These are phyloP conservation scores for Fusarium virguliforme DNA, from an alignment of 2,329 filamentous ascomycete species.

Conservation along the genomic window DNA sequence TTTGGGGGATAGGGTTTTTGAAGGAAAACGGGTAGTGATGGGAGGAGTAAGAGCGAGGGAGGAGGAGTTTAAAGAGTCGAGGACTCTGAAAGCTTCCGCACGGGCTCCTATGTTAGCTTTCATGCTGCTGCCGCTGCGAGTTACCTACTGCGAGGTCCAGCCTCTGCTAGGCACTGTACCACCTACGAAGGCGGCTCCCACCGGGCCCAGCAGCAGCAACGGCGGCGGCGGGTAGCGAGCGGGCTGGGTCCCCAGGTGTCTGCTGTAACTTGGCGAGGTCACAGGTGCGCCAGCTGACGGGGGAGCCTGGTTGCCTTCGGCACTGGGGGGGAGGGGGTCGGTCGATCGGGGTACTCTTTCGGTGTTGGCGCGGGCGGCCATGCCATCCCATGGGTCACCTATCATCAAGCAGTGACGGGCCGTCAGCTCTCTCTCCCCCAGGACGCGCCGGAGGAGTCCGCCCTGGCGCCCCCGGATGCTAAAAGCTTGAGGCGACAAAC, in stretches of 20 bases:
- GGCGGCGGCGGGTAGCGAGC: slow-evolving; percentile 15
- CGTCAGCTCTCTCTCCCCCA: slow-evolving; percentile 25
- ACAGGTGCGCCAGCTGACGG: slow-evolving; percentile 47
- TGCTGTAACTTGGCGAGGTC: slow-evolving; percentile 38
- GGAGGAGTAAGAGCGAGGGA: slow-evolving; percentile 36
- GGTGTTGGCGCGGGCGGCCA: slow-evolving; percentile 35
- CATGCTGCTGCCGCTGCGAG: slow-evolving; percentile 22
- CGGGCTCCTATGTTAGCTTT: slow-evolving; percentile 18
- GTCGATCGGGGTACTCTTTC: slow-evolving; percentile 46
- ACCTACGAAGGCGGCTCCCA: slow-evolving; percentile 18
- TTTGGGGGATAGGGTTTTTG: slow-evolving; percentile 17
- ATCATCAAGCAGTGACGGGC: slow-evolving; percentile 30
- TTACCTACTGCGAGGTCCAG: slow-evolving; percentile 17
- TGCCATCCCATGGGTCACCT: slow-evolving; percentile 22
- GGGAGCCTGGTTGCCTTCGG: slow-evolving; percentile 47
- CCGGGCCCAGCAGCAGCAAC: slow-evolving; percentile 30
- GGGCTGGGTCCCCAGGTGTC: background rate
- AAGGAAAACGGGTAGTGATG: slow-evolving; percentile 32
- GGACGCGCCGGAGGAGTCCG: slow-evolving; percentile 6
- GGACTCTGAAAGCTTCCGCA: slow-evolving; percentile 33
- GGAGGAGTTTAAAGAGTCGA: slow-evolving; percentile 29
- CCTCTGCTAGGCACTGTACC: background rate
- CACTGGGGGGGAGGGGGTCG: slow-evolving; percentile 42
- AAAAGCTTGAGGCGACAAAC: slow-evolving; percentile 42
- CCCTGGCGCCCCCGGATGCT: slow-evolving; percentile 18